Conservation (phyloP, 148 eudicot genomes). For the Vaccinium darrowii region DNA sequence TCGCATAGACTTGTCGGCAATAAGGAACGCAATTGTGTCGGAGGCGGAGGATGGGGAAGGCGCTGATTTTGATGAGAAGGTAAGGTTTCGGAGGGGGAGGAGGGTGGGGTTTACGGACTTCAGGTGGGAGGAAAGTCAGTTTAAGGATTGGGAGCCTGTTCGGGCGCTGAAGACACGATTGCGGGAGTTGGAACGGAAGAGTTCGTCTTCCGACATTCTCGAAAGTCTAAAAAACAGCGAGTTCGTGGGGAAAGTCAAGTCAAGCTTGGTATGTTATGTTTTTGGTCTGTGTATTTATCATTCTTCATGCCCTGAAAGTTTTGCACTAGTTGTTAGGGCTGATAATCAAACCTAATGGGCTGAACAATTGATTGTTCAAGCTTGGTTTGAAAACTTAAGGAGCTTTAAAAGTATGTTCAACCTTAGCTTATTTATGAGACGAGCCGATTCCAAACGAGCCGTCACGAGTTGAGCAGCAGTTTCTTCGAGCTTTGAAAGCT, state of each 20-base stretch:
- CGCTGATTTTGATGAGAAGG: conserved; percentile 31
- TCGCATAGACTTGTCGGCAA: conserved; percentile 68
- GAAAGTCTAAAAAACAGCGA: conserved; percentile 68
- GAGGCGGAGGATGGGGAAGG: conserved; percentile 43
- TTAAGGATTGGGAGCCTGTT: conserved; percentile 83
- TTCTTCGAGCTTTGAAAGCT: no score
- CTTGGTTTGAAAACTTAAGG: no score
- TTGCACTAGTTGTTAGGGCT: not conserved
- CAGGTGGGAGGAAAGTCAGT: conserved; percentile 42
- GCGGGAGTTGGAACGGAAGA: conserved; percentile 67
- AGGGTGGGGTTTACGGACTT: conserved; percentile 46
- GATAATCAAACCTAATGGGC: no score
- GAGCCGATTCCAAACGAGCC: no score
- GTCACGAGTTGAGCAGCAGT: no score
- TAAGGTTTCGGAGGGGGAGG: conserved; percentile 34
- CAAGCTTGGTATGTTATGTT: conserved; percentile 59
- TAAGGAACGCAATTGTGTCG: conserved; percentile 66
- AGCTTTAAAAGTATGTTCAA: no score
- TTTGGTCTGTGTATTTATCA: not conserved
- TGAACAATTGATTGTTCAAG: no score
- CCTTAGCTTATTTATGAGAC: no score
- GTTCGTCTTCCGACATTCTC: conserved; percentile 61
- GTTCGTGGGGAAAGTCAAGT: conserved; percentile 73
- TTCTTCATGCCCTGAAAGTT: not conserved
- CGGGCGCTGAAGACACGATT: conserved; percentile 53